These are phyloP conservation scores for Pestalotiopsis sp. DNA, from an alignment of 2,329 filamentous ascomycete genomes.

Conservation along the genomic window DNA sequence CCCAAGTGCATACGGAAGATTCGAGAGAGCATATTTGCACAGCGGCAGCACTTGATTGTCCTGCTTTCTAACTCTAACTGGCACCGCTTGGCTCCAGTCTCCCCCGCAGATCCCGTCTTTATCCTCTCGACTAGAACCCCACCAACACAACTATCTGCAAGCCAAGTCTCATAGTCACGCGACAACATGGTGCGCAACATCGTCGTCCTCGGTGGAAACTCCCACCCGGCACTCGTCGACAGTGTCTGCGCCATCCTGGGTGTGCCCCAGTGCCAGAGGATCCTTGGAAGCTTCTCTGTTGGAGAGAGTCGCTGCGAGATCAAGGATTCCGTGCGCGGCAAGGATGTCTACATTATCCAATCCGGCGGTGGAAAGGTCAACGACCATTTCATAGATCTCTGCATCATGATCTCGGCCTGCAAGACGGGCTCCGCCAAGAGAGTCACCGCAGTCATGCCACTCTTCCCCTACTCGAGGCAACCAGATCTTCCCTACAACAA, in stretches of 20 bases:
- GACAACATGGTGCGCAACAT: constrained; percentile 82
- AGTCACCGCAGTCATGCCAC: constrained; percentile 90
- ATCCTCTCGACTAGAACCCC: background rate
- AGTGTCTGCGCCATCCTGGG: constrained; percentile 88
- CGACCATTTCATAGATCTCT: constrained; percentile 93
- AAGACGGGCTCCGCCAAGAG: constrained; percentile 89
- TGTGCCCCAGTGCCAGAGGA: constrained; percentile 80
- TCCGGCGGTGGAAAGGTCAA: constrained; percentile 92
- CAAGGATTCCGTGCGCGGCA: constrained; percentile 92
- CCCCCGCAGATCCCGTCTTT: background rate
- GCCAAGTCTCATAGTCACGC: constrained; percentile 1
- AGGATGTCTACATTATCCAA: constrained; percentile 99
- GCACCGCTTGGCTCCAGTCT: background rate
- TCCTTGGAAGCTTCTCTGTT: constrained; percentile 89
- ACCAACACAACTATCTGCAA: background rate
- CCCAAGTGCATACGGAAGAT: background rate
- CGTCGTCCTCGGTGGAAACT: constrained; percentile 89
- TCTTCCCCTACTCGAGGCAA: constrained; percentile 96
- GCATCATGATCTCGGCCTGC: constrained; percentile 98
- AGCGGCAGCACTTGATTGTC: constrained; percentile 1
- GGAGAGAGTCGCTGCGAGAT: constrained; percentile 96
- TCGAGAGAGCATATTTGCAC: background rate
- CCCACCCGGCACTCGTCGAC: constrained; percentile 85
- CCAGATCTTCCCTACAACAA: constrained; percentile 98
- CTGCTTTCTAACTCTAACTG: background rate